Evolutionary conservation across 176 grass and related monocot species (phyloP).

Genomic region (Hsuehochloa calcarea): DNA sequence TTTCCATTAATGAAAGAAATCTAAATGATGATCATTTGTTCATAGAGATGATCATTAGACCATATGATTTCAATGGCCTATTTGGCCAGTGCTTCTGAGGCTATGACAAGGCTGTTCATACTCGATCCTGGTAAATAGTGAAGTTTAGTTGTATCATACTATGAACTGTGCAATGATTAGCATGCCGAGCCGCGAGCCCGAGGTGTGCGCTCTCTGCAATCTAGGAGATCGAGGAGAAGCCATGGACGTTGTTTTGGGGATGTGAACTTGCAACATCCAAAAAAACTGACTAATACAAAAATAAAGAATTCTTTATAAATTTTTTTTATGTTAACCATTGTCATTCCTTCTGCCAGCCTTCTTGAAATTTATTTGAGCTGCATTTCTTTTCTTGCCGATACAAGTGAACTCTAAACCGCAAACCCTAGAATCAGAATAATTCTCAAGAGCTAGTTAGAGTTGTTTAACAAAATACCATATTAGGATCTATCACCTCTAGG

Average conservation of each 20-base stretch:
- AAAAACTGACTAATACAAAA: too few relatives aligned
- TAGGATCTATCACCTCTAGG: too few relatives aligned
- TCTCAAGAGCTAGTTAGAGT: too few relatives aligned
- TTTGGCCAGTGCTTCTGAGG: background rate
- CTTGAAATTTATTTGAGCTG: too few relatives aligned
- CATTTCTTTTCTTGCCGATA: too few relatives aligned
- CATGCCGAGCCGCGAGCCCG: background rate
- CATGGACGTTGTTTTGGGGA: conserved; percentile 47
- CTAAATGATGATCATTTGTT: background rate
- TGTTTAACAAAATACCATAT: too few relatives aligned
- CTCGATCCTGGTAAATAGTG: background rate
- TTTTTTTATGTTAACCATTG: too few relatives aligned
- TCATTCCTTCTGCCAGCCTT: too few relatives aligned
- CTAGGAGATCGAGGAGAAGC: conserved; percentile 18
- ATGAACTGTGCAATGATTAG: background rate
- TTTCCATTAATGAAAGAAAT: background rate
- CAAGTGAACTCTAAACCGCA: too few relatives aligned
- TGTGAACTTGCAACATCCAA: too few relatives aligned
- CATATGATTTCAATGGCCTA: background rate
- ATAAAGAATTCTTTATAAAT: too few relatives aligned
- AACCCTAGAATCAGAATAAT: too few relatives aligned
- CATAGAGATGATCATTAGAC: background rate
- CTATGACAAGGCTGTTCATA: background rate
- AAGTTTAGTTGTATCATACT: background rate
- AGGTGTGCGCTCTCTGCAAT: conserved; percentile 21